Evolutionary conservation across 768 basidiomycete species (phyloP).

Genomic region (Leccinum disarticulatum): DNA sequence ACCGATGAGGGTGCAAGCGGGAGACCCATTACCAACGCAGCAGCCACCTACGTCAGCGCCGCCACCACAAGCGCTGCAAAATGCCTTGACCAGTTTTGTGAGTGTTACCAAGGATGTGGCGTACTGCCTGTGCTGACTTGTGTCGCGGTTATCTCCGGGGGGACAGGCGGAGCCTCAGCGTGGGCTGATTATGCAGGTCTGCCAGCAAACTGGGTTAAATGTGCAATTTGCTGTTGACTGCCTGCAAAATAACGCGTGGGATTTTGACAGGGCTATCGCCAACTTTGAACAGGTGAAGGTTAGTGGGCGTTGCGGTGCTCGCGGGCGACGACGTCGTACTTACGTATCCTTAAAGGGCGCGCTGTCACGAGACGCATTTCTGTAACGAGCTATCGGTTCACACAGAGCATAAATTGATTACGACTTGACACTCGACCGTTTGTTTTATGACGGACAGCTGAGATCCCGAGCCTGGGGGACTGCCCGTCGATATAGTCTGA

Average conservation of each 20-base stretch:
- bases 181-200: slow-evolving; percentile 65
- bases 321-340: slow-evolving; percentile 15
- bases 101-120: slow-evolving; percentile 28
- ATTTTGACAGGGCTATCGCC: slow-evolving; percentile 70
- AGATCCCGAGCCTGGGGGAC: neutral
- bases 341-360: slow-evolving; percentile 41
- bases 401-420: slow-evolving; percentile 12
- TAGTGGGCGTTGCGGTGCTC: slow-evolving; percentile 25
- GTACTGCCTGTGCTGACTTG: slow-evolving; percentile 1
- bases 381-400: slow-evolving; percentile 33
- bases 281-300: slow-evolving; percentile 93
- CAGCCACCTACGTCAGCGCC: slow-evolving; percentile 30
- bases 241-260: slow-evolving; percentile 82
- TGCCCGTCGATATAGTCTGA: neutral
- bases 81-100: slow-evolving; percentile 57
- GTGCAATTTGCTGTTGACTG: slow-evolving; percentile 82
- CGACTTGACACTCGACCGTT: neutral
- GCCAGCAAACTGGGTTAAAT: slow-evolving; percentile 75
- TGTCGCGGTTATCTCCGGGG: slow-evolving; percentile 10
- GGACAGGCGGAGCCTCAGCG: slow-evolving; percentile 69
- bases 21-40: slow-evolving; percentile 26
- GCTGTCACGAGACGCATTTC: slow-evolving; percentile 54
- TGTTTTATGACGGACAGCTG: neutral
- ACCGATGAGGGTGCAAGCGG: slow-evolving; percentile 69
- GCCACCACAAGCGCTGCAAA: slow-evolving; percentile 44